These are phyloP conservation scores for Colletotrichum sp. DNA, from an alignment of 2,329 filamentous ascomycete genomes.

Conservation along the genomic window DNA sequence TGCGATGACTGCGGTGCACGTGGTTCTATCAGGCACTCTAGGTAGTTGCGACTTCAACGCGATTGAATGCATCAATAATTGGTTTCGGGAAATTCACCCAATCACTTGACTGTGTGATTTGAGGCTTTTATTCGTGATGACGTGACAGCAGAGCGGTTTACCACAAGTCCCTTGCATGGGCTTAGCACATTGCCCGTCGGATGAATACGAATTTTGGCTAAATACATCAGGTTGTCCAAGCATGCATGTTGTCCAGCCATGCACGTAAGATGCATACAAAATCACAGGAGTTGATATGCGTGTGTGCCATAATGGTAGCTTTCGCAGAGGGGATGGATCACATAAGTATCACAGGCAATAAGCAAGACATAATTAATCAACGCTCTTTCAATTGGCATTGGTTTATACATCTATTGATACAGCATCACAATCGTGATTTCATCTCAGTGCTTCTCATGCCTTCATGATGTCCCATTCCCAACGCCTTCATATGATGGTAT, in stretches of 20 bases:
- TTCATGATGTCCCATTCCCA: neutral
- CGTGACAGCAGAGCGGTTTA: neutral
- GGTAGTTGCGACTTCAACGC: neutral
- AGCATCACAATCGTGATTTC: conserved; percentile 5
- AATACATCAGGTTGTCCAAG: no score
- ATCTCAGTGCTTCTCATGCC: neutral
- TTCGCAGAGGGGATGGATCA: neutral
- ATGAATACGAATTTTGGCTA: no score
- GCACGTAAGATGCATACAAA: neutral
- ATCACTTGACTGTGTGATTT: neutral
- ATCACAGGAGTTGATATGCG: neutral
- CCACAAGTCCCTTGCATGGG: neutral
- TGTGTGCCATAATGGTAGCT: neutral
- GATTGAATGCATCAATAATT: neutral
- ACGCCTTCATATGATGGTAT: neutral
- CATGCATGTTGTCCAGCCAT: neutral
- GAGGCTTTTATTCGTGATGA: neutral
- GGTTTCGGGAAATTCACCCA: neutral
- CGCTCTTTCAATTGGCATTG: neutral
- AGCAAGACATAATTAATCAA: neutral
- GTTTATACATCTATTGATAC: neutral
- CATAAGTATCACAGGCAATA: neutral
- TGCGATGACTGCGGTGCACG: neutral
- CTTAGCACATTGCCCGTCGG: no score
- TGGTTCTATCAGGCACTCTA: neutral